Percentiles rank a stretch among this genome's conserved stretches.
phyloP scores from a whole-genome alignment of 2,329 filamentous ascomycete species.

The Talaromyces islandicus region DNA sequence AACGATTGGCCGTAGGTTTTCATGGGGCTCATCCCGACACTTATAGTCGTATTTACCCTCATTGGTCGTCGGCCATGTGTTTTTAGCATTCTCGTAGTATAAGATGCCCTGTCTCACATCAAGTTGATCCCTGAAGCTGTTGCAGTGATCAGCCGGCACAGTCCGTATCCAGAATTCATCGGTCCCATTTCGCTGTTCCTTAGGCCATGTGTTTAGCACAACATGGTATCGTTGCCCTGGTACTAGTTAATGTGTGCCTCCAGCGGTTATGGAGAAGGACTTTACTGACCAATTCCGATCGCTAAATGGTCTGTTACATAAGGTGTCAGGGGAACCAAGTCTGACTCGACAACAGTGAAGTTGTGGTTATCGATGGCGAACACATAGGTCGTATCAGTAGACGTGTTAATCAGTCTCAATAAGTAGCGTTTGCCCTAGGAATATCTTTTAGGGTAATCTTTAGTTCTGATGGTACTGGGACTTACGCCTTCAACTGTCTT shows the following conservation, averaged over 20 bases:
- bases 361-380: conserved; percentile 1
- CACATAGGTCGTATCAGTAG: background rate
- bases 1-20: conserved; percentile 20
- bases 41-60: conserved; percentile 1
- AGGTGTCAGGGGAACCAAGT: background rate
- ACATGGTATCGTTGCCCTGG: background rate
- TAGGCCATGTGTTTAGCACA: background rate
- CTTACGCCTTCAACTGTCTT: too few species aligned
- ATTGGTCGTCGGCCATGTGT: background rate
- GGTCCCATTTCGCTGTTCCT: background rate
- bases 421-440: background rate
- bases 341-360: background rate
- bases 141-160: background rate
- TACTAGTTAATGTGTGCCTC: background rate
- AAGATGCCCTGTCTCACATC: background rate
- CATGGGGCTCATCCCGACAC: conserved; percentile 21
- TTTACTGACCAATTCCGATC: background rate
- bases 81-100: background rate
- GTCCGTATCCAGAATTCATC: background rate
- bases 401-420: background rate
- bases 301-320: background rate
- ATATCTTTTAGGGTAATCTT: background rate
- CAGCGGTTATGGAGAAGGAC: background rate
- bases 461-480: too few species aligned
- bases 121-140: background rate